Percentiles rank a stretch among this genome's conserved stretches.
Evolutionary conservation across 2,329 filamentous ascomycete species (phyloP).

Genomic region (Fusarium guadeloupense): DNA sequence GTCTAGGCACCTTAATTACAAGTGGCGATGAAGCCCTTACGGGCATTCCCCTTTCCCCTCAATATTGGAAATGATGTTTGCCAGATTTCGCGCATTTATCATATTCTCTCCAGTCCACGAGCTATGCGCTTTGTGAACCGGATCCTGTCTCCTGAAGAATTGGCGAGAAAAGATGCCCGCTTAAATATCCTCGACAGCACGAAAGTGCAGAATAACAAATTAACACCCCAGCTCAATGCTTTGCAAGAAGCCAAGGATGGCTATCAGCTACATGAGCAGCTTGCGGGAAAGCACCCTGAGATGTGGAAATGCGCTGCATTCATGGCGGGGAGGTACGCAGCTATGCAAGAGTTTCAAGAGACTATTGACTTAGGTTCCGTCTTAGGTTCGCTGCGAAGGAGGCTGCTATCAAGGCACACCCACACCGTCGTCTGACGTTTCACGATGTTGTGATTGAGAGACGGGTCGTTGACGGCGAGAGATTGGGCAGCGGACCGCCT

Average conservation of each 20-base stretch:
- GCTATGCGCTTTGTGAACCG: slow-evolving; percentile 58
- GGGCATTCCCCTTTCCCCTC: slow-evolving; percentile 70
- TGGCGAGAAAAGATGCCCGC: slow-evolving; percentile 36
- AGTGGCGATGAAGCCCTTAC: slow-evolving; percentile 46
- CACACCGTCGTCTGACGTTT: slow-evolving; percentile 66
- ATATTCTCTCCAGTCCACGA: slow-evolving; percentile 60
- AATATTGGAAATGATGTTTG: slow-evolving; percentile 84
- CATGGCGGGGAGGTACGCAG: slow-evolving; percentile 49
- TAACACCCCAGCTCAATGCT: background rate
- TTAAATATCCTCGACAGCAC: slow-evolving; percentile 21
- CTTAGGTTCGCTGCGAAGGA: slow-evolving; percentile 77
- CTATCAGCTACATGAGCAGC: background rate
- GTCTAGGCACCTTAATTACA: too few species aligned
- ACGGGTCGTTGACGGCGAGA: slow-evolving; percentile 35
- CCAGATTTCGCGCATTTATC: slow-evolving; percentile 70
- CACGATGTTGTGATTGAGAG: slow-evolving; percentile 65
- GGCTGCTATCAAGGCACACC: slow-evolving; percentile 76
- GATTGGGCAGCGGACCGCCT: slow-evolving; percentile 53
- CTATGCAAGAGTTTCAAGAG: background rate
- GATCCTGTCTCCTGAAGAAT: slow-evolving; percentile 55
- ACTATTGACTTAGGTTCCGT: slow-evolving; percentile 7
- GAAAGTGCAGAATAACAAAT: background rate
- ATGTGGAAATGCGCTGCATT: slow-evolving; percentile 51
- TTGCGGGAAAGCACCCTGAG: slow-evolving; percentile 25
- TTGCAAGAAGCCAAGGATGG: background rate